Evolutionary conservation across 768 basidiomycete species (phyloP), one percentile per base, ranked within the genome.

Genomic region (Xerocomus brunneocitrinus): DNA sequence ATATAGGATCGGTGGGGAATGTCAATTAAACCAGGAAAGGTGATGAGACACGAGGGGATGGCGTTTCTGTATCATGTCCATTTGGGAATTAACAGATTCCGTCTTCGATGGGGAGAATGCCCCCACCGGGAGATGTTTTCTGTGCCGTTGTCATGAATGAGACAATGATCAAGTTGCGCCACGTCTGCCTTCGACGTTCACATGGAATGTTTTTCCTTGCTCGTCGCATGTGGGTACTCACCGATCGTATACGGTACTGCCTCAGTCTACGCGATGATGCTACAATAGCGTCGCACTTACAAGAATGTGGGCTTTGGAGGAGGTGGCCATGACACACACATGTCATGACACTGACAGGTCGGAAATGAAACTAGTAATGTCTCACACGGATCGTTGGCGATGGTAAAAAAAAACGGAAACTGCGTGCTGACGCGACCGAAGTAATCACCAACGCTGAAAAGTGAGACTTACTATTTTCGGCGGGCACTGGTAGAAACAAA

Each of bases 381-480:
- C 48, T 63, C 62, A 63, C 62, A 34, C 35, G 28, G 48, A 48
- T 14, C 30, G 36, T 43, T 49, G 35, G 42, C 49, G 19, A 43
- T 40, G 32, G 41, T 38, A 16, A 58, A 35, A 27, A 27, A 50
- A 34, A 27, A 45, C 35, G 41, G 38, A 43, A 46, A 36, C 24
- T 31, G n/a, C 13, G 19, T 30, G 46, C 14, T 35, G 36, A 7
- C 8, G 46, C 19, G 38, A 36, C 34, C 34, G 22, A 47, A n/a
- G 47, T 12, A 24, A 22, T 52, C 39, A 27, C 14, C 28, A 30
- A 46, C 35, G 16, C 42, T 39, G n/a, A 45, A 30, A 52, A 57
- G 61, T 63, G 62, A 63, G 55, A 63, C 61, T 34, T 49, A 10
- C 41, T 16, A 27, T 50, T 16, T 50, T 50, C 22, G 43, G 40